Base-by-base conservation (phyloP, 2,329 filamentous ascomycete genomes). In the Stenocarpella maydis region DNA sequence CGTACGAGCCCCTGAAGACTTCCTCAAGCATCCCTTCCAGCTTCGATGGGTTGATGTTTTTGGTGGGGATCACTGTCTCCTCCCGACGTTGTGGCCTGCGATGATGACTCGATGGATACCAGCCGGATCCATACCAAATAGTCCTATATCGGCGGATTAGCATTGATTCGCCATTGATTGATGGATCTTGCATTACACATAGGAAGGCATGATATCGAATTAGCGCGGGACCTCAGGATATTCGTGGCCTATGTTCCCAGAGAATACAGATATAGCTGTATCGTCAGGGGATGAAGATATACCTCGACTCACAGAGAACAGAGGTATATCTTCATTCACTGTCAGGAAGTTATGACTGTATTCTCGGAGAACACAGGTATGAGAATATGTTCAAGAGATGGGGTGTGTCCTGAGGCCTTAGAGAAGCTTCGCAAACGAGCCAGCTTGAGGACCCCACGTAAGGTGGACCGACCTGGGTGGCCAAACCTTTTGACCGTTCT, bases 1-100 rank as follows among this genome's bases (percentile, higher is more conserved):
- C 37, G 17, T 60, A 60, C 12, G 55, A 43, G 14, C 41, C 55
- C 24, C 55, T 45, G 21, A 60, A 60, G 15, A 41, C 14, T 14
- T 43, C 41, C 24, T 60, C 55, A n/a, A 60, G 55, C 37, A 60
- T 41, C 15, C 34, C 41, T 45, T 60, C 55, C 21, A 60, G 55
- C 24, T 43, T 60, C 7, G 41, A 43, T 17, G 55, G 55, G 37
- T 60, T 60, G 37, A 60, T 31, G 21, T 60, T 45, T 21, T n/a
- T 60, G 21, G 37, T 41, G 21, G 55, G 31, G 9, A 60, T 60
- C 14, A 60, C 55, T 10, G 55, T 60, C 26, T 45, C 37, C 55
- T 34, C 17, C 28, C 17, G 50, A 21, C 17, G 28, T 28, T 34
- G 50, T 34, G 28, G 50, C 7, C 50, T 21, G 19, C 17, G 28